Evolutionary conservation across 2,329 filamentous ascomycete genomes (phyloP).

Genomic region (Microdochium trichocladiopsis): DNA sequence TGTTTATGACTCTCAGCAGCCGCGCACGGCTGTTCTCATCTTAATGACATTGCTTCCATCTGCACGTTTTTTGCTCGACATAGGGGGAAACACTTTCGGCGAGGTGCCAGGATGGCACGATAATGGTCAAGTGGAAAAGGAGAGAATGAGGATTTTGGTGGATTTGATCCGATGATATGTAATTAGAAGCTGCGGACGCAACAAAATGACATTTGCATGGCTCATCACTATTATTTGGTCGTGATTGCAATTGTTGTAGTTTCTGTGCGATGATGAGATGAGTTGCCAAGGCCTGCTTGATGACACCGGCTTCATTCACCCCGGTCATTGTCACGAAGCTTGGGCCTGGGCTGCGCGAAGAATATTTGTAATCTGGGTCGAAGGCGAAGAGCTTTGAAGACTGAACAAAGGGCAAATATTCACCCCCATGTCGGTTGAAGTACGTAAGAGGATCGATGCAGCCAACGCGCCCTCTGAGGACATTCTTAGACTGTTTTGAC

Average conservation of each 20-base stretch:
- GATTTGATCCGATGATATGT: conserved; percentile 10
- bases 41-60: conserved; percentile 11
- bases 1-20: neutral
- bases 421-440: too few species aligned
- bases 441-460: too few species aligned
- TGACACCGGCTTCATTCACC: too few species aligned
- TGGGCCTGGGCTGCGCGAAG: too few species aligned
- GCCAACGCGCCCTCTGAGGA: too few species aligned
- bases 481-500: too few species aligned
- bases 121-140: conserved; percentile 9
- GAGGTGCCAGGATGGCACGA: conserved; percentile 12
- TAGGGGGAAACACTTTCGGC: conserved; percentile 6
- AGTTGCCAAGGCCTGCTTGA: too few species aligned
- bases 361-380: too few species aligned
- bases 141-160: conserved; percentile 13
- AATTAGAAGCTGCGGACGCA: neutral
- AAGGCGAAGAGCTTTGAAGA: too few species aligned
- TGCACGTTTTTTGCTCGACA: conserved; percentile 13
- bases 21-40: neutral
- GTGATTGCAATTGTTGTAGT: neutral
- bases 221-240: neutral
- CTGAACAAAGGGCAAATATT: too few species aligned
- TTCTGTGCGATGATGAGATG: too few species aligned
- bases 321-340: too few species aligned
- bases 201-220: conserved; percentile 1